phyloP scores from a whole-genome alignment of 768 basidiomycete species.

The Mycena vitilis region DNA sequence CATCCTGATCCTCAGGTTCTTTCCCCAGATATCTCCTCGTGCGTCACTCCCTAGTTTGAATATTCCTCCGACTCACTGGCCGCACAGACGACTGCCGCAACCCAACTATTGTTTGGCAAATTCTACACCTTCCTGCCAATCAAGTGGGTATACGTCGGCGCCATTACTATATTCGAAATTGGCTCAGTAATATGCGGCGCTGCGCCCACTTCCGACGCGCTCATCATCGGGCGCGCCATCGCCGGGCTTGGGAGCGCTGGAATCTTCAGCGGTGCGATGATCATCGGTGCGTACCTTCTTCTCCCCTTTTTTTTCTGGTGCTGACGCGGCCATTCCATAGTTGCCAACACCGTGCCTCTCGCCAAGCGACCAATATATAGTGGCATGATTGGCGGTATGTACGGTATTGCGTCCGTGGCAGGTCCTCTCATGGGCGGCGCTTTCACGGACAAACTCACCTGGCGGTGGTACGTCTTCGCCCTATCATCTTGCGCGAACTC shows the following conservation, averaged over 20 bases:
- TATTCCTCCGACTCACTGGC: background rate
- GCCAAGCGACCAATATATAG: slow-evolving; percentile 48
- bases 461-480: slow-evolving; percentile 48
- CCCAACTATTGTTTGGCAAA: slow-evolving; percentile 32
- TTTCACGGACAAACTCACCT: slow-evolving; percentile 46
- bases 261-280: slow-evolving; percentile 37
- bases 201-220: slow-evolving; percentile 40
- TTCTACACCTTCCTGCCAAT: slow-evolving; percentile 40
- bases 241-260: slow-evolving; percentile 59
- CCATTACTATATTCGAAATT: slow-evolving; percentile 53
- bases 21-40: slow-evolving; percentile 17
- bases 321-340: slow-evolving; percentile 30
- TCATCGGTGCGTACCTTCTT: too few species aligned
- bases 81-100: slow-evolving; percentile 6
- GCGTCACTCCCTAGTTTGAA: background rate
- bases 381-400: slow-evolving; percentile 51
- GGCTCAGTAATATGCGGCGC: slow-evolving; percentile 57
- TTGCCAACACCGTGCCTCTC: slow-evolving; percentile 43
- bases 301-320: too few species aligned
- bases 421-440: slow-evolving; percentile 47
- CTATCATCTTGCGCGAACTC: background rate
- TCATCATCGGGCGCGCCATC: slow-evolving; percentile 58
- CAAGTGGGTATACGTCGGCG: slow-evolving; percentile 32
- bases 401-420: slow-evolving; percentile 37
- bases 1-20: too few species aligned